These are phyloP conservation scores for Wilhelminamyces savonicus DNA, from an alignment of 805 yeast genomes.

Conservation along the genomic window DNA sequence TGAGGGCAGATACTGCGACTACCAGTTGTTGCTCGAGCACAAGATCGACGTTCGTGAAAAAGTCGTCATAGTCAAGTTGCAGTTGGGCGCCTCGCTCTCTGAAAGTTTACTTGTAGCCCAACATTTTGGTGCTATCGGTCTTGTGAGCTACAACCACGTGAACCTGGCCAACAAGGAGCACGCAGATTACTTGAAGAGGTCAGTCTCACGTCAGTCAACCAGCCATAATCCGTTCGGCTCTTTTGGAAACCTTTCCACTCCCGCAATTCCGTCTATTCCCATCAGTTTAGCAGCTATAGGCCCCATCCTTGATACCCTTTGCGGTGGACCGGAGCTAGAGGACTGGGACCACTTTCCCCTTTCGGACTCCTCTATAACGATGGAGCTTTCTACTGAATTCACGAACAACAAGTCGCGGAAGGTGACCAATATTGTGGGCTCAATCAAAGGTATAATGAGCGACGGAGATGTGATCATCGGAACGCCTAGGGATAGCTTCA, in stretches of 20 bases:
- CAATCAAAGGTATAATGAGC: conserved; percentile 28
- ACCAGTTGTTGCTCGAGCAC: conserved; percentile 11
- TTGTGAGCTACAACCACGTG: conserved; percentile 15
- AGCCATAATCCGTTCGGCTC: conserved; percentile 4
- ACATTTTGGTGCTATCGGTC: conserved; percentile 17
- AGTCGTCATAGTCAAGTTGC: conserved; percentile 21
- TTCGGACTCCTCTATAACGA: conserved; percentile 60
- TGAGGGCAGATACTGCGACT: conserved; percentile 25
- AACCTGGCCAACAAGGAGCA: conserved; percentile 4
- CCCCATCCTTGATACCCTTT: conserved; percentile 21
- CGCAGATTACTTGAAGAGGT: conserved; percentile 5
- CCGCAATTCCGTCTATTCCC: conserved; percentile 21
- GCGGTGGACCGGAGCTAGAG: background rate
- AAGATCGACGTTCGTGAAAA: conserved; percentile 14
- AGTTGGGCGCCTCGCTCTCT: conserved; percentile 5
- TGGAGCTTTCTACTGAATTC: too few relatives aligned
- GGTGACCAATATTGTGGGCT: conserved; percentile 25
- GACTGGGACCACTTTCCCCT: conserved; percentile 27
- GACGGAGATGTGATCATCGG: conserved; percentile 38
- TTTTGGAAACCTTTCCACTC: too few relatives aligned
- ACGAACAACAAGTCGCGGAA: conserved; percentile 6
- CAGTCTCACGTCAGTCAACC: conserved; percentile 16
- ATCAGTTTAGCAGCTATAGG: conserved; percentile 17
- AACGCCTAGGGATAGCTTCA: conserved; percentile 32
- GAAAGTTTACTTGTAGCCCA: conserved; percentile 23